These are phyloP conservation scores for Baudoinia panamericana DNA, from an alignment of 495 filamentous ascomycete genomes.

Conservation along the genomic window DNA sequence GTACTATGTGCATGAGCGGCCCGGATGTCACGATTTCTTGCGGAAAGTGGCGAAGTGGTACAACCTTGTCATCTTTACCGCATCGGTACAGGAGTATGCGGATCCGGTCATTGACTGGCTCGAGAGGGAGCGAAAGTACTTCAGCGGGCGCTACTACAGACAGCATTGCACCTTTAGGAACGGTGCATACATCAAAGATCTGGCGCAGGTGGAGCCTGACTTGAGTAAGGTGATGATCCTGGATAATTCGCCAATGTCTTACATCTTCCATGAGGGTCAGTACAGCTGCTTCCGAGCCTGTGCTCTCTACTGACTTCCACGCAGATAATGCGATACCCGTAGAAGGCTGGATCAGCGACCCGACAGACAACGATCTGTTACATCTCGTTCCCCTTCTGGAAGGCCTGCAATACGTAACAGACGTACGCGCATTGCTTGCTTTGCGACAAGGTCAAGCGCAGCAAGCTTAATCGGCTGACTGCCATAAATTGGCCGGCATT, in stretches of 20 bases:
- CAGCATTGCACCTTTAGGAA: conserved; percentile 94
- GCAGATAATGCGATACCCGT: conserved; percentile 88
- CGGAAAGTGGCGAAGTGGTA: conserved; percentile 91
- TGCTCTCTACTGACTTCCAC: too few relatives aligned
- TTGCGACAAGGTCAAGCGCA: conserved; percentile 69
- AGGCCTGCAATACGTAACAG: conserved; percentile 87
- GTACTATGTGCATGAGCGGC: conserved; percentile 97
- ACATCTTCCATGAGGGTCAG: conserved; percentile 95
- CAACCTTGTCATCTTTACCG: conserved; percentile 93
- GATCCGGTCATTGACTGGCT: conserved; percentile 99
- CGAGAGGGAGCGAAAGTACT: conserved; percentile 91
- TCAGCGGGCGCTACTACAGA: conserved; percentile 78
- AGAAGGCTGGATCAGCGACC: conserved; percentile 85
- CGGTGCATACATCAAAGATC: conserved; percentile 94
- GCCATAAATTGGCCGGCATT: too few relatives aligned
- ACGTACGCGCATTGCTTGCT: conserved; percentile 79
- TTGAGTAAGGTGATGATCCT: conserved; percentile 95
- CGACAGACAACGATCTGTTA: conserved; percentile 78
- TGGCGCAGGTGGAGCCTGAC: conserved; percentile 90
- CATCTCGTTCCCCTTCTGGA: conserved; percentile 90
- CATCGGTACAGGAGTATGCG: conserved; percentile 94
- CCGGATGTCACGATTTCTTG: conserved; percentile 92
- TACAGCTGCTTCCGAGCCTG: neutral
- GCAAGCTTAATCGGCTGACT: too few relatives aligned
- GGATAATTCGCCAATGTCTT: conserved; percentile 95